Base-by-base conservation (phyloP, 2,329 filamentous ascomycete species). In the Grosmannia serpens region DNA sequence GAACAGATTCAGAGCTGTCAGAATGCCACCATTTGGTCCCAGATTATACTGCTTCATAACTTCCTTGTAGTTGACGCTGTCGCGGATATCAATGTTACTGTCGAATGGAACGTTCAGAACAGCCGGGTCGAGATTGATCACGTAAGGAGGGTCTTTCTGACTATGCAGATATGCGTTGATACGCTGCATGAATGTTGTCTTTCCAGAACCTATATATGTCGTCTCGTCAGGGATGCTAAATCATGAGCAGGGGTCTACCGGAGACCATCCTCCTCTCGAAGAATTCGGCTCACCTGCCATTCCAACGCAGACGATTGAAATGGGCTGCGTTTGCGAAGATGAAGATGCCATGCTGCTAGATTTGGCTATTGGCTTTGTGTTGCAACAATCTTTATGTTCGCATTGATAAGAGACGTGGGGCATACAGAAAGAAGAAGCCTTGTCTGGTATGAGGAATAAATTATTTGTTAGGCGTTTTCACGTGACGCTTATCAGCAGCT, bases 11-110 rank as follows among this genome's bases (percentile, higher is more conserved):
- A 99, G 77, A 13, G 89, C 94, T 2, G 95, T 99, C 65, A 99
- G 76, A 68, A 99, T 99, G 53, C 91, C 95, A 56, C 94, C 94
- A 75, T 99, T 99, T 10, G 94, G 94, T 0, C 94, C 94, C 0
- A 99, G 82, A 69, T 96, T 96, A 73, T 96, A 97, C 74, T 97
- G 91, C 74, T 92, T 95, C 95, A 99, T 99, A 63, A 99, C 94
- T 74, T 99, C 92, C 71, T 96, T 94, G 78, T 99, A 99, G 80
- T 99, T 96, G 71, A 99, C 92, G 29, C 89, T 94, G 74, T 99
- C 94, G 67, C 95, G 90, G 66, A 99, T 99, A 74, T 99, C 94
- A 74, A 99, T 97, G 73, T 99, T 99, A 71, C 88, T 85, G 65
- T 96, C 92, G 69, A 96, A 99, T 3, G 95, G 94, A 8, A 96